These are phyloP conservation scores for Rusavskia elegans DNA, from an alignment of 495 filamentous ascomycete genomes.

Conservation along the genomic window DNA sequence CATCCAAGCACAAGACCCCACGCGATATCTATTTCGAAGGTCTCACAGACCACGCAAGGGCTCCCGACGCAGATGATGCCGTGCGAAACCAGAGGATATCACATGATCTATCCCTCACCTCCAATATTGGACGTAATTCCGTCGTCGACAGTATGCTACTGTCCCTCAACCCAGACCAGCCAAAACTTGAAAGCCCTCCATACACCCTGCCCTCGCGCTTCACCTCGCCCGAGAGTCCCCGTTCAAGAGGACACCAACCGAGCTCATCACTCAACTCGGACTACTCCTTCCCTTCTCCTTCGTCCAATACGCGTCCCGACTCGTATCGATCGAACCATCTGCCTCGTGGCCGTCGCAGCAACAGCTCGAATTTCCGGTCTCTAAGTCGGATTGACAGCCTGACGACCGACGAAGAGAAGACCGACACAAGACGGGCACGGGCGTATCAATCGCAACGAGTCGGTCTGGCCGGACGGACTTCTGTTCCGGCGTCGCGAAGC, in stretches of 20 bases:
- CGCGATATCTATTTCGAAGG: conserved; percentile 37
- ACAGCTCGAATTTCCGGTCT: conserved; percentile 58
- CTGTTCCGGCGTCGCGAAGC: not conserved
- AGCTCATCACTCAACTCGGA: conserved; percentile 63
- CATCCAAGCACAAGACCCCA: conserved; percentile 18
- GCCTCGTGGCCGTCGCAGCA: conserved; percentile 57
- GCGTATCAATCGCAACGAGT: conserved; percentile 21
- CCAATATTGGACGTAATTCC: conserved; percentile 57
- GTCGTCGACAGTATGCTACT: conserved; percentile 86
- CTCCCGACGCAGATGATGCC: conserved; percentile 19
- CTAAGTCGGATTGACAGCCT: conserved; percentile 48
- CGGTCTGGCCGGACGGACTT: not conserved
- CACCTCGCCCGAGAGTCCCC: conserved; percentile 18
- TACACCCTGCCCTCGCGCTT: conserved; percentile 15
- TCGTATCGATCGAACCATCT: conserved; percentile 40
- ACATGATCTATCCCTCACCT: conserved; percentile 70
- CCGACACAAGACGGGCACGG: conserved; percentile 21
- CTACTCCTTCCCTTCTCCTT: conserved; percentile 47
- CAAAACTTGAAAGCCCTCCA: conserved; percentile 13
- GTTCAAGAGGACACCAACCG: conserved; percentile 43
- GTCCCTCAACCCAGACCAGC: conserved; percentile 51
- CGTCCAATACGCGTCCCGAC: conserved; percentile 43
- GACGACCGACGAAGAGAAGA: conserved; percentile 25
- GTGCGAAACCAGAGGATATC: conserved; percentile 48
- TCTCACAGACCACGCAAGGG: conserved; percentile 24